Conservation (phyloP, 2,329 filamentous ascomycete genomes). For the Curvularia sp. region DNA sequence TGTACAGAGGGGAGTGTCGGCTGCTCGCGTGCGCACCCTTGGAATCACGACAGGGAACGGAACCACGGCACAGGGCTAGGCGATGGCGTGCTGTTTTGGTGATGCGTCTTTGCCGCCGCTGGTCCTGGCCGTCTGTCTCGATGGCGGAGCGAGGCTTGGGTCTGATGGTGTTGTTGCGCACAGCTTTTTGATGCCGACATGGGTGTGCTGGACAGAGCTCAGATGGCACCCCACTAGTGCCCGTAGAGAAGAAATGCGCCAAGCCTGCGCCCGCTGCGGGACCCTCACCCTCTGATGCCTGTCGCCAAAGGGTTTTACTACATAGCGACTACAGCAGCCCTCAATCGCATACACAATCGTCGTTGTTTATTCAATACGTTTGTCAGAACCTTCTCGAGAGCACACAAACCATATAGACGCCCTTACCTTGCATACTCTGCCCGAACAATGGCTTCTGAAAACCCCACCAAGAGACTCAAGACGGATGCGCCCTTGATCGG, state of each 20-base stretch:
- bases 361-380: constrained; percentile 10
- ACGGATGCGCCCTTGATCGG: constrained; percentile 74
- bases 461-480: constrained; percentile 80
- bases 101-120: neutral
- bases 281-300: neutral
- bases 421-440: neutral
- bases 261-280: constrained; percentile 24
- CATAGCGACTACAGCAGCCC: constrained; percentile 10
- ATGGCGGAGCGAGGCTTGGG: neutral
- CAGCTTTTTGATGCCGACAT: neutral
- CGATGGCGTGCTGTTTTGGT: constrained; percentile 2
- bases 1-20: constrained; percentile 12
- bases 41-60: constrained; percentile 17
- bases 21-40: constrained; percentile 46
- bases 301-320: constrained; percentile 12
- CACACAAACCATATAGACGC: constrained; percentile 2
- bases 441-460: constrained; percentile 43
- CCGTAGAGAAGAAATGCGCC: constrained; percentile 16
- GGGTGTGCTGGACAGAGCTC: constrained; percentile 1
- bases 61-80: constrained; percentile 8
- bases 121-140: neutral
- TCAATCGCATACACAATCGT: constrained; percentile 29
- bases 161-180: neutral
- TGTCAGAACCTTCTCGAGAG: neutral
- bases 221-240: constrained; percentile 16